Evolutionary conservation across 306 rosid species (phyloP), one percentile per base, ranked within the genome.

Genomic region (Adenanthera pavonina): DNA sequence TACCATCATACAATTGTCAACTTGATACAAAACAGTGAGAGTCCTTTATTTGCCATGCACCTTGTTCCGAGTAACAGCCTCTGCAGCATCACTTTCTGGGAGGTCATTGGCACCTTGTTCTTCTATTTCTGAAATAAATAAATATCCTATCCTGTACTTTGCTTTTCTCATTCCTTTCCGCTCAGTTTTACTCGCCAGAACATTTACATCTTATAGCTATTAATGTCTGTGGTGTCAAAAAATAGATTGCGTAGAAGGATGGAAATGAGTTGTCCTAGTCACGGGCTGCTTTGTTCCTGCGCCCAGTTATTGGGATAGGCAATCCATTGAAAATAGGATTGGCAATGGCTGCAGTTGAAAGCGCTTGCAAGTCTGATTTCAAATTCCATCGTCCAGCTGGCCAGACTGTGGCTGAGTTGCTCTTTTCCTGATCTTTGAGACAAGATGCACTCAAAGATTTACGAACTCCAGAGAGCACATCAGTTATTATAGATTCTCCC

Each of bases 241-340:
- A 89, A 84, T 82, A 68, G 70, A 79, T 79, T 51, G 57, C 76
- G 46, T 51, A 66, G 49, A 79, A 75, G 30, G 66, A 38, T 47
- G 78, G 70, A 41, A n/a, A 71, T 78, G 78, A 44, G 30, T 72
- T 85, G 70, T 52, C 75, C 88, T 90, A 91, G 86, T 94, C 98
- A 54, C 90, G 94, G 80, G 98, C 98, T 19, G 97, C 80, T 76
- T 94, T 94, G 87, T 81, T 86, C 86, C 93, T 77, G 79, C 92
- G 93, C 53, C 98, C 93, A 10, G 89, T 77, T 25, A 93, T 91
- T 30, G 98, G 92, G 30, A 90, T 90, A 5, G 98, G 93, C 72
- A 93, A 81, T 80, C 97, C 98, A 84, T 91, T 92, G 72, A 93
- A 91, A 43, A 93, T 88, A 33, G 94, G 97, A 76, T 78, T 90